Conservation (phyloP, 805 yeast genomes). For the Candida quercuum region DNA sequence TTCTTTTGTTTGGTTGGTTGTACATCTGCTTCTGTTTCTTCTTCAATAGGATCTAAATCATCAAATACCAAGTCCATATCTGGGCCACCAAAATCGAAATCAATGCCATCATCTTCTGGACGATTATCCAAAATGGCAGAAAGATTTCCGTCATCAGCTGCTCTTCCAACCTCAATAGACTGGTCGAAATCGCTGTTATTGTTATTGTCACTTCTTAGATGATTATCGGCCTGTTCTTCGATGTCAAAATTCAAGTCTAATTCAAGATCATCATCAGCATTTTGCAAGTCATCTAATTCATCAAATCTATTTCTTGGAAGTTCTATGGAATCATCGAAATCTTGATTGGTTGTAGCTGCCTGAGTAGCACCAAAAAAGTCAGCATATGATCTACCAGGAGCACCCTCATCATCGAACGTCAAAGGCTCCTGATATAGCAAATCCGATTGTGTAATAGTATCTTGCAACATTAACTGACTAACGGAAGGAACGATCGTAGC, state of each 20-base stretch:
- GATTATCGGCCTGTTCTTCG: conserved; percentile 29
- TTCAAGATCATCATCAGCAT: conserved; percentile 41
- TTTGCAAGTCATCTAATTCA: conserved; percentile 24
- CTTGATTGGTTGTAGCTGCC: conserved; percentile 14
- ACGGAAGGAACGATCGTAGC: conserved; percentile 58
- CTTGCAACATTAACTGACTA: conserved; percentile 57
- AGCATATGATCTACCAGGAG: conserved; percentile 12
- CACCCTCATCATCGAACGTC: conserved; percentile 23
- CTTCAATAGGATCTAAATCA: conserved; percentile 15
- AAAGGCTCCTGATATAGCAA: conserved; percentile 63
- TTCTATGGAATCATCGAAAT: conserved; percentile 59
- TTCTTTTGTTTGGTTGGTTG: conserved; percentile 8
- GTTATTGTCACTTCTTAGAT: conserved; percentile 15
- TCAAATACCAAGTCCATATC: conserved; percentile 12
- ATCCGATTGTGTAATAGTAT: conserved; percentile 75
- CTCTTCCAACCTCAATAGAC: conserved; percentile 54
- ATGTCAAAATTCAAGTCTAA: conserved; percentile 46
- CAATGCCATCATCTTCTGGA: conserved; percentile 1
- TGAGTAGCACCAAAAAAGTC: conserved; percentile 14
- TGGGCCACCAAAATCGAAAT: conserved; percentile 4
- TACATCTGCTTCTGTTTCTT: conserved; percentile 15
- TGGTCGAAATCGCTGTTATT: conserved; percentile 26
- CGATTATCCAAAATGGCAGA: conserved; percentile 9
- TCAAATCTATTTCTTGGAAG: conserved; percentile 47
- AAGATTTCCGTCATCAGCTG: conserved; percentile 17